Evolutionary conservation across 2,329 filamentous ascomycete species (phyloP).

Genomic region (Fusarium subglutinans): DNA sequence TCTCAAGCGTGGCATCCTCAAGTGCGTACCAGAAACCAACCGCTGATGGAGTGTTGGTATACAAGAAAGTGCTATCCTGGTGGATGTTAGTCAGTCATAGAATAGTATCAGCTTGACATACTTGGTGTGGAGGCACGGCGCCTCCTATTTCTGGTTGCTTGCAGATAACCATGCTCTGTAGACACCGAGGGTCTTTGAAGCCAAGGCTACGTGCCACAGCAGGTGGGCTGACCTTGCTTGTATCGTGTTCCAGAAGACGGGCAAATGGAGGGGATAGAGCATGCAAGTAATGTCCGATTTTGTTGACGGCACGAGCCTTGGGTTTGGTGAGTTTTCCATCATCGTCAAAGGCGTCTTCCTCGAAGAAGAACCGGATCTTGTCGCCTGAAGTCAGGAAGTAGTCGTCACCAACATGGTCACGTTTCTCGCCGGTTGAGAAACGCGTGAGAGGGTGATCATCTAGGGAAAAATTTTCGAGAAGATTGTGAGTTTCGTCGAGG

Average conservation of each 20-base stretch:
- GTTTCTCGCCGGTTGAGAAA: constrained; percentile 84
- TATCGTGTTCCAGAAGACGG: constrained; percentile 56
- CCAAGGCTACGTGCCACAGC: constrained; percentile 76
- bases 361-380: constrained; percentile 96
- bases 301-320: constrained; percentile 88
- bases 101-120: background rate
- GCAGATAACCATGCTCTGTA: constrained; percentile 98
- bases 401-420: constrained; percentile 86
- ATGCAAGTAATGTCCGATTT: constrained; percentile 84
- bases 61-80: constrained; percentile 92
- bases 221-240: constrained; percentile 54
- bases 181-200: constrained; percentile 76
- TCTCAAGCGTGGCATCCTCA: constrained; percentile 86
- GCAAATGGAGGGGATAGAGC: constrained; percentile 73
- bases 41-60: constrained; percentile 86
- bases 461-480: constrained; percentile 82
- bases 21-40: constrained; percentile 98
- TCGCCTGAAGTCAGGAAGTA: constrained; percentile 93
- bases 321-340: constrained; percentile 75
- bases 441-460: constrained; percentile 88
- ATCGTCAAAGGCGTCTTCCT: constrained; percentile 85
- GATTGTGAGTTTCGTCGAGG: constrained; percentile 75
- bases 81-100: constrained; percentile 48
- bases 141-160: constrained; percentile 97
- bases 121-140: constrained; percentile 86